Conservation (phyloP, 169 alveolate species). For the Cyclospora cayetanensis region DNA sequence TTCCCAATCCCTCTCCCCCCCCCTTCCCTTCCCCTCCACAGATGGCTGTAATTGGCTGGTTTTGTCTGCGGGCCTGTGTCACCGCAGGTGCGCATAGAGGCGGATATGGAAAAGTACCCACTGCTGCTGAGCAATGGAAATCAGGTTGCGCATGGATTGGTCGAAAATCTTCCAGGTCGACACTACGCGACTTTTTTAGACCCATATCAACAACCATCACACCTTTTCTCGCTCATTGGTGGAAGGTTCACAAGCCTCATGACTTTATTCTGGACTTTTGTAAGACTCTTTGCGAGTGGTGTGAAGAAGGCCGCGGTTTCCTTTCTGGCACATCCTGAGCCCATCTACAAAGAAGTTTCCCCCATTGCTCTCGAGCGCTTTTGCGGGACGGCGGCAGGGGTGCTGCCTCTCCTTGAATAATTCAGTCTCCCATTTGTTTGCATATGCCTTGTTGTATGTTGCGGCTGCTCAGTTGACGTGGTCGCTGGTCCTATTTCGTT, state of each 20-base stretch:
- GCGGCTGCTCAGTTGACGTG: background rate
- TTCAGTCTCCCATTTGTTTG: background rate
- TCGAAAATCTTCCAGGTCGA: conserved; percentile 69
- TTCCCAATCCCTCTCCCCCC: background rate
- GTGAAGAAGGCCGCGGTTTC: no score
- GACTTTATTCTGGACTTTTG: conserved; percentile 82
- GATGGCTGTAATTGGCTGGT: background rate
- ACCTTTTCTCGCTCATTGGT: conserved; percentile 93
- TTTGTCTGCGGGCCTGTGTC: background rate
- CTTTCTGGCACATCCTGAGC: no score
- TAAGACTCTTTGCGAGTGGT: no score
- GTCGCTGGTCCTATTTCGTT: background rate
- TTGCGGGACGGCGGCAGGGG: no score
- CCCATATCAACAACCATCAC: conserved; percentile 90
- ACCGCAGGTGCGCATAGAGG: conserved; percentile 83
- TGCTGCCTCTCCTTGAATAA: background rate
- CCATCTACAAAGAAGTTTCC: no score
- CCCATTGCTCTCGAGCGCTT: no score
- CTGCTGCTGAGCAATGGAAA: conserved; percentile 89
- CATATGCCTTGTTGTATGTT: background rate
- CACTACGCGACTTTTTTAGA: conserved; percentile 79
- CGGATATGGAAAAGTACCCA: conserved; percentile 87
- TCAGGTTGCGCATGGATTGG: conserved; percentile 81
- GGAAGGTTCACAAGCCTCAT: conserved; percentile 84
- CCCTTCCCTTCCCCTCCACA: background rate